These are phyloP conservation scores for Serpula lacrymans DNA, from an alignment of 768 basidiomycete species.

Conservation along the genomic window DNA sequence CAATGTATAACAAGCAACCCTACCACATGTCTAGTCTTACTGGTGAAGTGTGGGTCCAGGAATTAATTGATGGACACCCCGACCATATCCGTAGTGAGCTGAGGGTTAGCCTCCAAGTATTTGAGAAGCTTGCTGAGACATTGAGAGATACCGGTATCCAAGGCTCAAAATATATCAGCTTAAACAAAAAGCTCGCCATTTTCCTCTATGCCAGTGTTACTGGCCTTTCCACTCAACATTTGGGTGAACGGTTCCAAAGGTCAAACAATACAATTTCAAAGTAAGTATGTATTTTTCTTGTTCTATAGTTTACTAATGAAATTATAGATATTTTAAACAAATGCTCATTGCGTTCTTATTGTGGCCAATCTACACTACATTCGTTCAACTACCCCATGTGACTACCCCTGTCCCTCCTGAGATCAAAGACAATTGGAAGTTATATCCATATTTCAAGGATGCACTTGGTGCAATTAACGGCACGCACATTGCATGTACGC, in stretches of 20 bases:
- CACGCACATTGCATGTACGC: conserved; percentile 2
- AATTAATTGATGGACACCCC: conserved; percentile 16
- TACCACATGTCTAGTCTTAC: conserved; percentile 15
- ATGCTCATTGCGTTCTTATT: no score
- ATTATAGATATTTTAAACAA: no score
- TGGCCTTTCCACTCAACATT: conserved; percentile 21
- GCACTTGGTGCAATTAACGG: conserved; percentile 10
- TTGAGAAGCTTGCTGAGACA: conserved; percentile 19
- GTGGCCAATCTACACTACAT: conserved; percentile 1
- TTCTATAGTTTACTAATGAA: no score
- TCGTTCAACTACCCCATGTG: no score
- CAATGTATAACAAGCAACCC: no score
- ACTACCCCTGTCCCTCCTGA: conserved; percentile 8
- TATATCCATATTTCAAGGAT: conserved; percentile 18
- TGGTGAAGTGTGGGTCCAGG: conserved; percentile 15
- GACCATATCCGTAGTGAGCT: conserved; percentile 12
- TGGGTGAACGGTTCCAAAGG: conserved; percentile 35
- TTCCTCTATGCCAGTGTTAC: conserved; percentile 29
- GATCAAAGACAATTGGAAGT: conserved; percentile 17
- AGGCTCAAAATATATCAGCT: conserved; percentile 17
- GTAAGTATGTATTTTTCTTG: conserved; percentile 15
- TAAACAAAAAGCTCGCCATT: conserved; percentile 35
- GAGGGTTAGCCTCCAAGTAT: conserved; percentile 26
- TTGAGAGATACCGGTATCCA: conserved; percentile 15
- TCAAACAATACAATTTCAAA: conserved; percentile 35